Percentiles rank a stretch among this genome's conserved stretches.
Evolutionary conservation across 78 protist genomes (phyloP).

Genomic region (Corallochytrium limacisporum): DNA sequence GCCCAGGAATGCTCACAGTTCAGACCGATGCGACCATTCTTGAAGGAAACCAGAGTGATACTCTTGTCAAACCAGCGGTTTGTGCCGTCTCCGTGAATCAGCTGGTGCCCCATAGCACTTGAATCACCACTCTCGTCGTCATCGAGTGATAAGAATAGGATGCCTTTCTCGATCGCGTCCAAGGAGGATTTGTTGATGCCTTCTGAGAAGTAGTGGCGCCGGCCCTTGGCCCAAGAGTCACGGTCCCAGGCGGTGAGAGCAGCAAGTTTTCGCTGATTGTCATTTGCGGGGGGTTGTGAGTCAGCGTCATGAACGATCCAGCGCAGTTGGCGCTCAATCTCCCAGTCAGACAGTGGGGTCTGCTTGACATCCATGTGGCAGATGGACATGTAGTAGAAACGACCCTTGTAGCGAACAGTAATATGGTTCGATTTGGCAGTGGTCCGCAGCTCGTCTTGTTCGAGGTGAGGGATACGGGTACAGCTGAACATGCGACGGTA

Average conservation of each 20-base stretch:
- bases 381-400: neutral
- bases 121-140: no score
- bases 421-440: neutral
- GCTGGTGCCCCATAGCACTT: no score
- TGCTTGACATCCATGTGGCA: neutral
- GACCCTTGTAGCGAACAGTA: neutral
- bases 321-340: neutral
- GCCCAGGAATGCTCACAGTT: conserved; percentile 38
- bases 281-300: no score
- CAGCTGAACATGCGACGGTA: conserved; percentile 27
- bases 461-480: conserved; percentile 31
- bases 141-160: no score
- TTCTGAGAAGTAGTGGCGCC: neutral
- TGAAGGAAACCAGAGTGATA: neutral
- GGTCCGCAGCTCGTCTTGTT: conserved; percentile 8
- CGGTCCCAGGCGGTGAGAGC: conserved; percentile 20
- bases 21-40: conserved; percentile 16
- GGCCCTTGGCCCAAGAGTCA: conserved; percentile 7
- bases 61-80: conserved; percentile 27
- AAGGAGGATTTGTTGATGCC: neutral
- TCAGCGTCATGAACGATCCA: neutral
- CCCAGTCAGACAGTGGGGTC: neutral
- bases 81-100: neutral
- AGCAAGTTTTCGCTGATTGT: neutral
- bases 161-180: neutral